Conservation (phyloP, 2,329 filamentous ascomycete genomes). For the Exophiala bonariae region DNA sequence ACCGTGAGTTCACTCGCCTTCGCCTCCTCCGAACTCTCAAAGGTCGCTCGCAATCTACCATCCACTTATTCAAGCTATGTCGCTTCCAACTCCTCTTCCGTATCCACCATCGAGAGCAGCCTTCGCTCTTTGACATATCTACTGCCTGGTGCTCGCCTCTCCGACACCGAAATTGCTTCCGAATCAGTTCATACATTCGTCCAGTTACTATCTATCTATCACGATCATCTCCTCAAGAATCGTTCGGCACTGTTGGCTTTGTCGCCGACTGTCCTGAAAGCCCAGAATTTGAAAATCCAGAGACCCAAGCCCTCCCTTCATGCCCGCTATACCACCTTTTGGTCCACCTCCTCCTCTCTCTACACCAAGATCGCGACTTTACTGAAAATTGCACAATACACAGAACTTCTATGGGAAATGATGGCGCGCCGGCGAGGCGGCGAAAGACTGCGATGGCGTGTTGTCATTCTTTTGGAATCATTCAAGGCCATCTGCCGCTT, state of each 20-base stretch:
- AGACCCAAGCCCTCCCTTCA: conserved; percentile 55
- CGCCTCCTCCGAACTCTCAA: conserved; percentile 23
- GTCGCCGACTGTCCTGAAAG: conserved; percentile 57
- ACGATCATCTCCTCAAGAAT: conserved; percentile 26
- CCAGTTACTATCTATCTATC: conserved; percentile 24
- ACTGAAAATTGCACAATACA: conserved; percentile 89
- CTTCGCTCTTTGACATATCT: conserved; percentile 93
- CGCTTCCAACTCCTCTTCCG: conserved; percentile 88
- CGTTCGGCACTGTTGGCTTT: conserved; percentile 57
- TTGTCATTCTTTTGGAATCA: conserved; percentile 80
- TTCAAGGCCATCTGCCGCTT: conserved; percentile 84
- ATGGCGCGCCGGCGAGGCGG: conserved; percentile 81
- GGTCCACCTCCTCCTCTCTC: conserved; percentile 61
- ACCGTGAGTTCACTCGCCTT: conserved; percentile 21
- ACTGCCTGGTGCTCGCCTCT: conserved; percentile 67
- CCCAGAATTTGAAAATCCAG: conserved; percentile 7
- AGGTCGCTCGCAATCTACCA: conserved; percentile 23
- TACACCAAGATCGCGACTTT: conserved; percentile 81
- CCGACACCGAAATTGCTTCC: conserved; percentile 88
- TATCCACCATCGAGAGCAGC: conserved; percentile 92
- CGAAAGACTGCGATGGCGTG: conserved; percentile 77
- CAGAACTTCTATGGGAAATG: conserved; percentile 97
- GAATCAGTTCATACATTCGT: conserved; percentile 61
- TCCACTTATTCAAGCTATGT: conserved; percentile 78
- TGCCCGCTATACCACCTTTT: conserved; percentile 65